Conservation (phyloP, 257 asterid genomes). For the Fraxinus excelsior region DNA sequence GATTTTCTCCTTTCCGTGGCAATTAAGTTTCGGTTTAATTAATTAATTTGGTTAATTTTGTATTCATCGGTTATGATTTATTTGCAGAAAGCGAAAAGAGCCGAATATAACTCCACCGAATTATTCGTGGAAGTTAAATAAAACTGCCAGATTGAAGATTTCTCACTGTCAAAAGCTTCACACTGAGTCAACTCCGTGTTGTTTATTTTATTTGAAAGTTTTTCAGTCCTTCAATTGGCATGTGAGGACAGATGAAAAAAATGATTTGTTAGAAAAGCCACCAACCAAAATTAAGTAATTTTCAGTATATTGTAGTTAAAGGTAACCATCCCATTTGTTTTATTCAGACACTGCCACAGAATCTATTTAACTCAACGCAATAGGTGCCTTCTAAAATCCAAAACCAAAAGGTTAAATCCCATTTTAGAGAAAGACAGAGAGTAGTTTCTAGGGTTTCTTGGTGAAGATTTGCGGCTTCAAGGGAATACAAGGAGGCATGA, state of each 20-base stretch:
- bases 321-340: slow-evolving; percentile 40
- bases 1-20: not conserved
- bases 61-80: slow-evolving; percentile 3
- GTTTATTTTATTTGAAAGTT: not conserved
- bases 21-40: not conserved
- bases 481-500: slow-evolving; percentile 7
- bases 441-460: slow-evolving; percentile 40
- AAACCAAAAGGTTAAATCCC: slow-evolving; percentile 20
- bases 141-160: slow-evolving; percentile 25
- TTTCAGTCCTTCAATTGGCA: slow-evolving; percentile 33
- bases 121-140: slow-evolving; percentile 31
- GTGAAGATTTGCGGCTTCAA: slow-evolving; percentile 24
- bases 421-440: slow-evolving; percentile 5
- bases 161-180: slow-evolving; percentile 36
- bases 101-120: slow-evolving; percentile 28
- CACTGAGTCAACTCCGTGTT: slow-evolving; percentile 35
- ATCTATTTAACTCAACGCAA: slow-evolving; percentile 46
- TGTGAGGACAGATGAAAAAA: slow-evolving; percentile 33
- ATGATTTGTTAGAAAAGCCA: slow-evolving; percentile 30
- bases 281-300: slow-evolving; percentile 25
- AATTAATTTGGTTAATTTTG: not conserved
- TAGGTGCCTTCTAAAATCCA: slow-evolving; percentile 28
- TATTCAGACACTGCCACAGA: slow-evolving; percentile 43
- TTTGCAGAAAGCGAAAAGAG: slow-evolving; percentile 21
- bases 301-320: slow-evolving; percentile 29